Base-by-base conservation (phyloP, 441 rosid genomes). In the Croton laevigatus region DNA sequence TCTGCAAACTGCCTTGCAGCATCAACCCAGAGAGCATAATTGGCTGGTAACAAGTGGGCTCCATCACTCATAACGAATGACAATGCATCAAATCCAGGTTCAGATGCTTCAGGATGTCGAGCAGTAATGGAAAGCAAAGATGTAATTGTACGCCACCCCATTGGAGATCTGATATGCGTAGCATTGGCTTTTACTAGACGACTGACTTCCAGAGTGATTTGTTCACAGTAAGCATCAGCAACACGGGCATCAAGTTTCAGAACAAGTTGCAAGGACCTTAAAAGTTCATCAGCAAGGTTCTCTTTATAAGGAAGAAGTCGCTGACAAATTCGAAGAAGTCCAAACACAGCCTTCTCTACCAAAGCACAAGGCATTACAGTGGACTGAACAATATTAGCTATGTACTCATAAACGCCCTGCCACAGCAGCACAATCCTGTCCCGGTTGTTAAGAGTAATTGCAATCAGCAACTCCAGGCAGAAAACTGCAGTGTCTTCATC, bases 181-280 rank as follows among this genome's bases (percentile, higher is more conserved):
- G 96, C 97, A 82, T 94, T 94, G 60, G 99, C 96, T 84, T 94
- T 94, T 70, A 94, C 97, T 53, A 94, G 93, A 73, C 93, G 93
- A 79, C 87, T 85, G 8, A 94, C 98, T 86, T 94, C 99, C 69
- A 74, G 85, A 51, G 98, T 90, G 60, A 94, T 94, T 62, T 87
- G 89, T 82, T 94, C 98, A 60, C 97, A 89, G 76, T 94, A 94
- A 34, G 98, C 98, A 85, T 94, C 99, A 16, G 98, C 97, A 77
- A 94, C 97, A 20, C 97, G 89, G 57, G 97, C 96, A 85, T 94
- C 98, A 49, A 94, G 97, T 85, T 92, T 92, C 85, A 89, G 75
- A 52, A 94, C 91, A 65, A 94, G 93, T 73, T 94, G 97, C 79
- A 94, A 84, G 54, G 99, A 94, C 79, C 87, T 92, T 78, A 94